Evolutionary conservation across 805 yeast genomes (phyloP), one percentile per base, ranked within the genome.

Genomic region (Komagataella phaffii): DNA sequence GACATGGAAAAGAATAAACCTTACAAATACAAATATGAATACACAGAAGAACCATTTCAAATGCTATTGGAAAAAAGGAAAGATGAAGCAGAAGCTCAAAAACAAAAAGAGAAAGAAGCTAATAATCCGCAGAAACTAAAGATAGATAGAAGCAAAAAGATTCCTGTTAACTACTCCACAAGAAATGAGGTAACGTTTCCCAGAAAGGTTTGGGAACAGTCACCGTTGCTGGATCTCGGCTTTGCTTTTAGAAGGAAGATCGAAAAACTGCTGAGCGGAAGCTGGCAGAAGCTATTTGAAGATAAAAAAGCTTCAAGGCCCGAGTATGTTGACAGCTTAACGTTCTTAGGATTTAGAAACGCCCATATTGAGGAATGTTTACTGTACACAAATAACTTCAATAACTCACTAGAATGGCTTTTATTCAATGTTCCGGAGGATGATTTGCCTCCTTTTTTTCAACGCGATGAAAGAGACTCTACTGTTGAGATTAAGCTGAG

Each of bases 341-440:
- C 55, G 17, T 61, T 64, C 40, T 64, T 88, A 5, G 93, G 95
- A 0, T 91, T 91, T 59, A 76, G 89, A 53, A 64, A 68, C 43
- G 60, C 75, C 1, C 97, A 90, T 61, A 77, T 84, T 1, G 65
- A 68, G 1, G 98, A 91, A 59, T 81, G 96, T 0, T 66, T 87
- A 48, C 66, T 70, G 24, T 86, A 86, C 59, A 70, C 82, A 0
- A 56, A 61, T 3, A 58, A 74, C 1, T 72, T 79, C 52, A 71
- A 75, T 1, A 79, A 75, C 21, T 73, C 83, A 0, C 64, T 85
- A 46, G 87, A 83, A 54, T 85, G 93, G 91, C 73, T 91, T 17
- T 66, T 91, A 8, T 82, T 90, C 57, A 93, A 91, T 60, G 78
- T 91, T 3, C 98, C 98, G 0, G 97, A 93, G 56, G 98, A 90